These are phyloP conservation scores for Penicillium thymicola DNA, from an alignment of 2,329 filamentous ascomycete species.

Conservation along the genomic window DNA sequence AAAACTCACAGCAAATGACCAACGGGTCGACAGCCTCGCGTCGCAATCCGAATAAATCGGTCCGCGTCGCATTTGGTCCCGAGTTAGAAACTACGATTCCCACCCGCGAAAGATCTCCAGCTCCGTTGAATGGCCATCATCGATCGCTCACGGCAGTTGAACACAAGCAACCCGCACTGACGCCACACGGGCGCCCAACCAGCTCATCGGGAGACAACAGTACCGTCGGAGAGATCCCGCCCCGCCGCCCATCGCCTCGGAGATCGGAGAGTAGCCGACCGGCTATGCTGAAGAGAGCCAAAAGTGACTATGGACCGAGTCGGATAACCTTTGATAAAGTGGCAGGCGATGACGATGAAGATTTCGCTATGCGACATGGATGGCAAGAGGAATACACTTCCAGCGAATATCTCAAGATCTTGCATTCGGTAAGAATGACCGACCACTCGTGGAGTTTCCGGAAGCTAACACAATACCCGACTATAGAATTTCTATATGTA, in stretches of 20 bases:
- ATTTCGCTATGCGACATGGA: slow-evolving; percentile 69
- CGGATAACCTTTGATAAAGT: slow-evolving; percentile 30
- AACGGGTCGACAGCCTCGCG: slow-evolving; percentile 33
- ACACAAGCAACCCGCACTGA: slow-evolving; percentile 23
- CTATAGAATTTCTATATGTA: slow-evolving; percentile 97
- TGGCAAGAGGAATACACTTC: slow-evolving; percentile 92
- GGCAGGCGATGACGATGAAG: slow-evolving; percentile 47
- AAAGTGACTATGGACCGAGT: slow-evolving; percentile 52
- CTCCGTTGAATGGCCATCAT: slow-evolving; percentile 31
- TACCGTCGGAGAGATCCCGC: slow-evolving; percentile 21
- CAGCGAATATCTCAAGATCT: slow-evolving; percentile 78
- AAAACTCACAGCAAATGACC: slow-evolving; percentile 25
- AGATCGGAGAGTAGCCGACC: slow-evolving; percentile 34
- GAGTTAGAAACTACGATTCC: slow-evolving; percentile 39
- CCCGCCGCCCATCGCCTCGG: slow-evolving; percentile 29
- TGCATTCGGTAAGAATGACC: slow-evolving; percentile 64
- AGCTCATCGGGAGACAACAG: slow-evolving; percentile 34
- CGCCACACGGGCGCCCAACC: slow-evolving; percentile 26
- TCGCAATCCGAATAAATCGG: slow-evolving; percentile 32
- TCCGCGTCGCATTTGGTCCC: slow-evolving; percentile 40
- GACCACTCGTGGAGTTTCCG: background rate
- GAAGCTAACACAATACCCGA: slow-evolving; percentile 13
- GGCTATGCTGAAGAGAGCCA: slow-evolving; percentile 48
- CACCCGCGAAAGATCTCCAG: slow-evolving; percentile 33
- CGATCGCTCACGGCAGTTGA: slow-evolving; percentile 37